These are phyloP conservation scores for Solanum hybrid DNA, from an alignment of 305 asterid species.

Conservation along the genomic window DNA sequence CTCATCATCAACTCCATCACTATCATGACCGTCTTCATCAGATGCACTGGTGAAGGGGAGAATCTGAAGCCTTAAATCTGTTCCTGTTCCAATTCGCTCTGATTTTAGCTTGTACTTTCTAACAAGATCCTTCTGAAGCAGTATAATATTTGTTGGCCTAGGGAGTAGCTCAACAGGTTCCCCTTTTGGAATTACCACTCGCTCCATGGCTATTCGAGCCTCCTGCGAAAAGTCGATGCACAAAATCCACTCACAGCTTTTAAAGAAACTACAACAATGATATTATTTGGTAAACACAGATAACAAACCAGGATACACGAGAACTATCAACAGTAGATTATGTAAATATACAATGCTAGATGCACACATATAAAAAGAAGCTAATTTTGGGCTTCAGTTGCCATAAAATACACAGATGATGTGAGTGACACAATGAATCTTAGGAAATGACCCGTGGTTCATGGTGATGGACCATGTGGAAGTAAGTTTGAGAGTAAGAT, in stretches of 20 bases:
- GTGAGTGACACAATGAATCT: not conserved
- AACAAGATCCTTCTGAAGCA: conserved; percentile 85
- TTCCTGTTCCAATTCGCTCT: conserved; percentile 60
- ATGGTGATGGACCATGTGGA: not conserved
- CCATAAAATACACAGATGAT: not conserved
- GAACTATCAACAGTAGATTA: not conserved
- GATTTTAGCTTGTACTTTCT: conserved; percentile 71
- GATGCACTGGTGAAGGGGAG: conserved; percentile 40
- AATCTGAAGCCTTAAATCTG: conserved; percentile 48
- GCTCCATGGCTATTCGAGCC: conserved; percentile 81
- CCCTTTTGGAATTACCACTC: conserved; percentile 73
- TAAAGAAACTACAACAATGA: not conserved
- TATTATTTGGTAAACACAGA: not conserved
- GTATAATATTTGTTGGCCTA: conserved; percentile 50
- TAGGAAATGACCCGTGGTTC: not conserved
- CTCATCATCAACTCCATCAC: conserved; percentile 29
- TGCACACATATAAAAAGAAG: not conserved
- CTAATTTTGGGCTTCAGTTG: not conserved
- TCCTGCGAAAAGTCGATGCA: conserved; percentile 40
- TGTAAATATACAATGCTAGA: not conserved
- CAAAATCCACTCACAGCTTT: not conserved
- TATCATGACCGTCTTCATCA: conserved; percentile 27
- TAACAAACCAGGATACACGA: not conserved
- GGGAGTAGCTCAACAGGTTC: conserved; percentile 79
- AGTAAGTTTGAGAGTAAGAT: not conserved